Conservation (phyloP, 306 rosid species). For the Begonia loranthoides region DNA sequence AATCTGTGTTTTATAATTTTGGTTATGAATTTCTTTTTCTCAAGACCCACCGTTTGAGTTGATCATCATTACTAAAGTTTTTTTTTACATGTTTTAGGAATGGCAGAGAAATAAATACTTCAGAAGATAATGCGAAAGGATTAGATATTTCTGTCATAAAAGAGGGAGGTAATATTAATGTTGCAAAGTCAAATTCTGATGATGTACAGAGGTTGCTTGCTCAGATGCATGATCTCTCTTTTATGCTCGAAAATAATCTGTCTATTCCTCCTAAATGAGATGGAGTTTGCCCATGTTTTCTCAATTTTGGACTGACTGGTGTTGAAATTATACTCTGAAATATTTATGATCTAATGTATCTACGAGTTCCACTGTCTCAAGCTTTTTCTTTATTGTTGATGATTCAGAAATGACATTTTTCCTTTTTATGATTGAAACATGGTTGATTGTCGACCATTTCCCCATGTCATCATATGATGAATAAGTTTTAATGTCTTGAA, state of each 20-base stretch:
- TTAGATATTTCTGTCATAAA: constrained; percentile 13
- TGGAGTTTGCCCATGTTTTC: constrained; percentile 11
- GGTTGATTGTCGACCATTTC: too few species aligned
- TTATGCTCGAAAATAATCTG: constrained; percentile 69
- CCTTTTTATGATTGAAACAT: background rate
- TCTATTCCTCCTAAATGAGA: constrained; percentile 54
- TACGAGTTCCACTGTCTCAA: background rate
- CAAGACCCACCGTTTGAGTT: too few species aligned
- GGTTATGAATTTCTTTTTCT: too few species aligned
- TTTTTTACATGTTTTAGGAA: constrained; percentile 11
- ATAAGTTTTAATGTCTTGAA: too few species aligned
- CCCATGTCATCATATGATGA: too few species aligned
- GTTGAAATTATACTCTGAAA: background rate
- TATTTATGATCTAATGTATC: background rate
- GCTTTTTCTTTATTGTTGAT: background rate
- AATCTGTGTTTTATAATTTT: too few species aligned
- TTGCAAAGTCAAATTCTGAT: constrained; percentile 28
- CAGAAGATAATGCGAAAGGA: constrained; percentile 4
- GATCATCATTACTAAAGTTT: too few species aligned
- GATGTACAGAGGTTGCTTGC: constrained; percentile 44
- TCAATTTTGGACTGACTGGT: constrained; percentile 4
- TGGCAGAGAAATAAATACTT: constrained; percentile 11
- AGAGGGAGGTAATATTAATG: too few species aligned
- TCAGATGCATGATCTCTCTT: constrained; percentile 86
- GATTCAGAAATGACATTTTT: background rate